These are phyloP conservation scores for Apostasia ramifera DNA, from an alignment of 106 monocot genomes.

Conservation along the genomic window DNA sequence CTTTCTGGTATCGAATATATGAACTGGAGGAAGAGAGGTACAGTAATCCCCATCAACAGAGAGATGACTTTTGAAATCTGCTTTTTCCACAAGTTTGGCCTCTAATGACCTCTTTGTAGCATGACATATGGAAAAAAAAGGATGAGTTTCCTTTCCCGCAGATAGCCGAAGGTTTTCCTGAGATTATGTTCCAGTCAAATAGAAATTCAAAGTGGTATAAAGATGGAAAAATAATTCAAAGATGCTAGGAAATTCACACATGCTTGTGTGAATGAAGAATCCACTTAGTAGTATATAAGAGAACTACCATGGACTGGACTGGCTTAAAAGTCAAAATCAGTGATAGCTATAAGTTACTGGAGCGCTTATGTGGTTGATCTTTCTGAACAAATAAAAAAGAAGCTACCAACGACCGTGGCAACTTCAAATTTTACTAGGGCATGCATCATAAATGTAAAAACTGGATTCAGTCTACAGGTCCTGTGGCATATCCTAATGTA, in stretches of 20 bases:
- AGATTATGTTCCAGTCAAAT: conserved; percentile 2
- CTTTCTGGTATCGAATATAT: conserved; percentile 49
- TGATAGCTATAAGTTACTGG: no score
- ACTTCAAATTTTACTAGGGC: no score
- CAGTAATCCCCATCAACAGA: conserved; percentile 18
- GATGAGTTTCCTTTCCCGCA: conserved; percentile 69
- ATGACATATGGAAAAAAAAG: conserved; percentile 63
- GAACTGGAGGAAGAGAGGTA: conserved; percentile 46
- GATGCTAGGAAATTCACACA: background rate
- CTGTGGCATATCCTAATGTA: no score
- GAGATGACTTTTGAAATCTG: conserved; percentile 15
- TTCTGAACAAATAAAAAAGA: no score
- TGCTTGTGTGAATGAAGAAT: no score
- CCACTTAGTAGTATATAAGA: no score
- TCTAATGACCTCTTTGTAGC: conserved; percentile 27
- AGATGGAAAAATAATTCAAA: background rate
- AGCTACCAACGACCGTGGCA: no score
- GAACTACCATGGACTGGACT: no score
- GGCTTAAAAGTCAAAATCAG: no score
- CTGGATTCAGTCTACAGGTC: no score
- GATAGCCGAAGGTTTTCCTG: conserved; percentile 62
- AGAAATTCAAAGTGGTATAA: background rate
- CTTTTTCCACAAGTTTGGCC: conserved; percentile 13
- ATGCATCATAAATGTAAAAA: no score
- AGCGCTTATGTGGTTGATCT: no score